Percentiles rank a stretch among this genome's conserved stretches.
These are phyloP conservation scores for Colletotrichum liaoningense DNA, from an alignment of 2,329 filamentous ascomycete genomes.

Conservation along the genomic window DNA sequence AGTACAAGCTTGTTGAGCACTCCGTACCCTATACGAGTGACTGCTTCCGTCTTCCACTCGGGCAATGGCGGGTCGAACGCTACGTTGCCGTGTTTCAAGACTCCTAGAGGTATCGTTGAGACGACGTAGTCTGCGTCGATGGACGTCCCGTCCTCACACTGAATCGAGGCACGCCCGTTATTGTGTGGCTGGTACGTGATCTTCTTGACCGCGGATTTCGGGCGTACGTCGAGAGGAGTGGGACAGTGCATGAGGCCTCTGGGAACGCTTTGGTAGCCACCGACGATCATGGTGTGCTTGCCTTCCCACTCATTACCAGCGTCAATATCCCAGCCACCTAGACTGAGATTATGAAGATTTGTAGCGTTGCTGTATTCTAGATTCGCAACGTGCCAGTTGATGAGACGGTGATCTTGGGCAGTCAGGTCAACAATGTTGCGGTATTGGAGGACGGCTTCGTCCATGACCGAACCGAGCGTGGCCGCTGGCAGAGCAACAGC, in stretches of 20 bases:
- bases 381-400: constrained; percentile 99
- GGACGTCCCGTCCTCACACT: constrained; percentile 80
- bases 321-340: constrained; percentile 96
- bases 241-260: constrained; percentile 85
- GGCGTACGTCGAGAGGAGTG: constrained; percentile 79
- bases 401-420: constrained; percentile 86
- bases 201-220: constrained; percentile 77
- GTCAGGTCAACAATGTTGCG: constrained; percentile 84
- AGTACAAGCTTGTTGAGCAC: constrained; percentile 95
- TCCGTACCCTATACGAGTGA: constrained; percentile 89
- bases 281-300: constrained; percentile 90
- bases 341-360: constrained; percentile 86
- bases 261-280: constrained; percentile 94
- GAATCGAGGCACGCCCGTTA: constrained; percentile 55
- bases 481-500: constrained; percentile 74
- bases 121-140: constrained; percentile 93
- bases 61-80: constrained; percentile 94
- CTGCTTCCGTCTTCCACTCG: constrained; percentile 83
- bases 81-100: constrained; percentile 85
- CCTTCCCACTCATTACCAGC: constrained; percentile 98
- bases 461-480: constrained; percentile 90
- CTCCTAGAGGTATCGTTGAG: constrained; percentile 88
- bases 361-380: constrained; percentile 97
- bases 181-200: constrained; percentile 72
- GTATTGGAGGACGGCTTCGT: constrained; percentile 91